These are phyloP conservation scores for Chaetoscypha palmicola DNA, from an alignment of 2,329 filamentous ascomycete genomes.

Conservation along the genomic window DNA sequence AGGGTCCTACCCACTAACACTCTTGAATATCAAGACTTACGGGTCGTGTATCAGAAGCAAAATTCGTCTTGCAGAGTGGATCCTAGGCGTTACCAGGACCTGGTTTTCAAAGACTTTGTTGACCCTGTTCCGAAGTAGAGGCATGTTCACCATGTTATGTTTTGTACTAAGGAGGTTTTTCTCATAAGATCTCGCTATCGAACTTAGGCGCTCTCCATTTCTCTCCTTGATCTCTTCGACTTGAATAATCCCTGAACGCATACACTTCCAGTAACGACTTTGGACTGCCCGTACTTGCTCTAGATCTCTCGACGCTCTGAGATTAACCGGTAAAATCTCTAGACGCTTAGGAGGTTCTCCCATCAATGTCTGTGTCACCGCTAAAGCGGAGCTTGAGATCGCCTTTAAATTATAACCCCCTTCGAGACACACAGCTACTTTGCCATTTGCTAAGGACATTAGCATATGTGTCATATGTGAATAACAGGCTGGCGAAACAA, in stretches of 20 bases:
- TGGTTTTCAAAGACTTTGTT: conserved; percentile 79
- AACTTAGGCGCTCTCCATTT: conserved; percentile 62
- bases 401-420: conserved; percentile 92
- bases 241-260: conserved; percentile 61
- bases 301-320: conserved; percentile 48
- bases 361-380: conserved; percentile 90
- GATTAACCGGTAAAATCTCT: conserved; percentile 49
- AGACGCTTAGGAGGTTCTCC: conserved; percentile 74
- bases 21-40: no score
- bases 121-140: conserved; percentile 66
- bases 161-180: conserved; percentile 62
- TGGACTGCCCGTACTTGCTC: conserved; percentile 54
- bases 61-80: conserved; percentile 59
- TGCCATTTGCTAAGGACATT: conserved; percentile 86
- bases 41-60: conserved; percentile 89
- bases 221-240: conserved; percentile 44
- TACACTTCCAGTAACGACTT: conserved; percentile 77
- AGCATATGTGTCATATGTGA: conserved; percentile 99
- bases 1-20: no score
- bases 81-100: conserved; percentile 70
- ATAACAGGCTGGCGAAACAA: conserved; percentile 85
- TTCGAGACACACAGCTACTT: conserved; percentile 86
- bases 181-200: conserved; percentile 74
- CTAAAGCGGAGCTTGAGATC: conserved; percentile 86
- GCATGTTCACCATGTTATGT: conserved; percentile 71